Evolutionary conservation across 2,329 filamentous ascomycete genomes (phyloP).

Genomic region (Waltergamsia citrina): DNA sequence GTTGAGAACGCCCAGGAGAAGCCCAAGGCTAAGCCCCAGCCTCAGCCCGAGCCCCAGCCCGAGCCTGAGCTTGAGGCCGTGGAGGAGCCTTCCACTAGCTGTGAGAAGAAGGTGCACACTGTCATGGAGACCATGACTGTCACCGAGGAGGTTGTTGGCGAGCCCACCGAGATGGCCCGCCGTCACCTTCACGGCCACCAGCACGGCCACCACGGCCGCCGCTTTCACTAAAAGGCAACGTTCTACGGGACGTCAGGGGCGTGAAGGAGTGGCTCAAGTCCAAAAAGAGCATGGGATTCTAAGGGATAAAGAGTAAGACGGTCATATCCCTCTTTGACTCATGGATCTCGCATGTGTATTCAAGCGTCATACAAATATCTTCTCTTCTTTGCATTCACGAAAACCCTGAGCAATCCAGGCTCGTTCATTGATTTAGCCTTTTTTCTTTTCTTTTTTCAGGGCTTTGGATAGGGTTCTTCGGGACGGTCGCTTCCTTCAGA

Average conservation of each 20-base stretch:
- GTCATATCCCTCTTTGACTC: background rate
- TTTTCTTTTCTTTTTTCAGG: background rate
- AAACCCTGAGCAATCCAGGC: background rate
- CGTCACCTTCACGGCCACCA: constrained; percentile 26
- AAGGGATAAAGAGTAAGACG: too few species aligned
- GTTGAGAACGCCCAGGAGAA: constrained; percentile 4
- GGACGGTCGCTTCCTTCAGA: background rate
- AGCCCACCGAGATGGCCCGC: constrained; percentile 14
- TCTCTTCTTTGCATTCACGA: background rate
- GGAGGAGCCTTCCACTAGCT: too few species aligned
- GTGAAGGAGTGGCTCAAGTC: too few species aligned
- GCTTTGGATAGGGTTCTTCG: background rate
- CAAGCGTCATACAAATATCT: background rate
- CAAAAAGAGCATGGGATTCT: too few species aligned
- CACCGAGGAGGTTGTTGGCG: constrained; percentile 13
- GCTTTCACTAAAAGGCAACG: constrained; percentile 13
- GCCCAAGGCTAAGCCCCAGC: constrained; percentile 3
- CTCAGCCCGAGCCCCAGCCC: too few species aligned
- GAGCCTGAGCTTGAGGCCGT: too few species aligned
- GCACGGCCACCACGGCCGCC: constrained; percentile 19
- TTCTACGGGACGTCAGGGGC: background rate
- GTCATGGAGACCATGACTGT: constrained; percentile 37
- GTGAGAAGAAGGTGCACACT: constrained; percentile 21
- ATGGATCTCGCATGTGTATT: background rate
- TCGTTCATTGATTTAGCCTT: background rate